Base-by-base conservation (phyloP, 2,329 filamentous ascomycete species). In the Lachnellula arida region DNA sequence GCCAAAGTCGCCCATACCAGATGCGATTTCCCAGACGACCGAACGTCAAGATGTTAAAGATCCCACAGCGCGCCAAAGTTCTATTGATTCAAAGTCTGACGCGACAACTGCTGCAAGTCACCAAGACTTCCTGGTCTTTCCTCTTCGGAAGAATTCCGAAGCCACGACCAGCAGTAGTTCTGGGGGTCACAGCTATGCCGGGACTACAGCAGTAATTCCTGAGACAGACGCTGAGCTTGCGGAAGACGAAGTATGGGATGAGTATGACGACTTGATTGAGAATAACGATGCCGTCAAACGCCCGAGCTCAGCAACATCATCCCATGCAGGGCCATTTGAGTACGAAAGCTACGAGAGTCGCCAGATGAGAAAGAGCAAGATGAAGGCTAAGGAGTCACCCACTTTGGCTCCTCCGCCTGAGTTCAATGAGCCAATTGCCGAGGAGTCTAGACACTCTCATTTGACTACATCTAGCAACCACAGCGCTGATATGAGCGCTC, bases 241-340 rank as follows among this genome's bases (percentile, higher is more conserved):
- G 72, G 89, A 95, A 62, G 93, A 97, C 65, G 93, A 97, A 68
- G 81, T 96, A 1, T 97, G 93, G 93, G 86, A 92, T 57, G 93
- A 97, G 72, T 97, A 95, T 68, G 86, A 97, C 62, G 93, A 97
- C 65, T 75, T 97, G 12, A 81, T 97, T 53, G 88, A 89, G 51
- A 86, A 89, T 11, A 79, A 78, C 11, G 79, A 78, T 9, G 68
- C 69, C 1, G 56, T 67, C 34, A 74, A 75, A 60, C 72, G 72
- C 1, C 77, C 78, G 2, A 72, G 73, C 1, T 84, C 82, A 0
- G 74, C 78, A 5, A 79, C 78, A 1, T 84, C 81, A 0, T 85
- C 84, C 0, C 75, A 77, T 25, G 80, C 80, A 0, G 68, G 77
- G 54, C 78, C 84, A 22, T 81, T 85, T 65, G 76, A 81, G 60